phyloP scores from a whole-genome alignment of 345 rosid genomes.

The Acer saccharum region DNA sequence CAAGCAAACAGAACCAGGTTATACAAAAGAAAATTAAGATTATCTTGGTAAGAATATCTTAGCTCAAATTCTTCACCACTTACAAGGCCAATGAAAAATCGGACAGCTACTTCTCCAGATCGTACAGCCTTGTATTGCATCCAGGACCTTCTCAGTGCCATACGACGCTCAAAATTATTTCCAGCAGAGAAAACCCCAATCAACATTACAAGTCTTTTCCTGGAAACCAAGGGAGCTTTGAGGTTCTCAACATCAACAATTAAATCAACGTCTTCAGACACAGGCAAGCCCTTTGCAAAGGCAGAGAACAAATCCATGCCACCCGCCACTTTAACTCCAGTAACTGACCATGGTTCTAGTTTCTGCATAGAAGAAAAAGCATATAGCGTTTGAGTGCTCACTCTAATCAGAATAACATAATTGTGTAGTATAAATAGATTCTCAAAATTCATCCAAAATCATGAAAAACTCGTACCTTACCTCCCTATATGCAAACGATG shows the following conservation, averaged over 20 bases:
- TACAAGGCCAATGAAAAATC: conserved; percentile 89
- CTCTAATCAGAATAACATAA: conserved; percentile 9
- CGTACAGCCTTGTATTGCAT: conserved; percentile 79
- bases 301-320: conserved; percentile 60
- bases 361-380: conserved; percentile 47
- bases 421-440: conserved; percentile 7
- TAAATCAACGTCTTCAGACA: conserved; percentile 62
- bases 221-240: conserved; percentile 60
- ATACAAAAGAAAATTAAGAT: conserved; percentile 2
- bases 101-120: conserved; percentile 75
- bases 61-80: conserved; percentile 44
- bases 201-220: conserved; percentile 55
- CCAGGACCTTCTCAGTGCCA: conserved; percentile 95
- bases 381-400: conserved; percentile 2
- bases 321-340: conserved; percentile 60
- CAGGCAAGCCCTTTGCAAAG: conserved; percentile 74
- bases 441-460: conserved; percentile 4
- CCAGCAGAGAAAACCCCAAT: conserved; percentile 90
- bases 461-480: conserved; percentile 45
- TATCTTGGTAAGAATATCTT: not conserved
- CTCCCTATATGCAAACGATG: conserved; percentile 79
- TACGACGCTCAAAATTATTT: conserved; percentile 85
- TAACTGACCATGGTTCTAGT: conserved; percentile 82
- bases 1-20: not conserved
- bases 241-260: conserved; percentile 59